These are phyloP conservation scores for Beta corolliflora DNA, from an alignment of 179 eudicot genomes.

Conservation along the genomic window DNA sequence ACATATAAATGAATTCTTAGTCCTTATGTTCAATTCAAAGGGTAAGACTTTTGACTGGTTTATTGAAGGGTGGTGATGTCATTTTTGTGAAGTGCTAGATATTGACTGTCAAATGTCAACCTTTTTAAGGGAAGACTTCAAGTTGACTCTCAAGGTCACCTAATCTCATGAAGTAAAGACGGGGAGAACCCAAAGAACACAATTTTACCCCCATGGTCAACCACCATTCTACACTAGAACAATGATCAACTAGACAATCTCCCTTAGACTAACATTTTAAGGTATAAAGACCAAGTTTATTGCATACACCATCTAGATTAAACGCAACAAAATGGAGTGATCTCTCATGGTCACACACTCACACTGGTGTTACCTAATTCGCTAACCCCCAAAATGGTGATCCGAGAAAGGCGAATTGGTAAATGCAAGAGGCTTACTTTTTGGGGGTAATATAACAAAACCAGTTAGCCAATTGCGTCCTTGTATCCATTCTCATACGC, in stretches of 20 bases:
- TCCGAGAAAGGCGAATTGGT: too few relatives aligned
- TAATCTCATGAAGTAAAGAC: not conserved
- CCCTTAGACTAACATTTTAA: not conserved
- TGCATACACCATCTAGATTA: not conserved
- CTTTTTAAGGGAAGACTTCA: not conserved
- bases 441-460: too few relatives aligned
- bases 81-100: not conserved
- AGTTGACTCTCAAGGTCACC: slow-evolving; percentile 5
- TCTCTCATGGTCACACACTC: not conserved
- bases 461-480: too few relatives aligned
- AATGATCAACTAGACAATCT: not conserved
- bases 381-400: too few relatives aligned
- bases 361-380: too few relatives aligned
- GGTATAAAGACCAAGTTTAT: not conserved
- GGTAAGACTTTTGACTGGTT: not conserved
- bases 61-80: not conserved
- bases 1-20: not conserved
- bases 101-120: not conserved
- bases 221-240: not conserved
- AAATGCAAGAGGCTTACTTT: too few relatives aligned
- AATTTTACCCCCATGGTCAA: not conserved
- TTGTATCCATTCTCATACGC: not conserved
- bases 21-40: not conserved
- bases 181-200: not conserved
- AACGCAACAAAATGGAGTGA: not conserved